Conservation (phyloP, 2,329 filamentous ascomycete genomes). For the Aureobasidium musti region DNA sequence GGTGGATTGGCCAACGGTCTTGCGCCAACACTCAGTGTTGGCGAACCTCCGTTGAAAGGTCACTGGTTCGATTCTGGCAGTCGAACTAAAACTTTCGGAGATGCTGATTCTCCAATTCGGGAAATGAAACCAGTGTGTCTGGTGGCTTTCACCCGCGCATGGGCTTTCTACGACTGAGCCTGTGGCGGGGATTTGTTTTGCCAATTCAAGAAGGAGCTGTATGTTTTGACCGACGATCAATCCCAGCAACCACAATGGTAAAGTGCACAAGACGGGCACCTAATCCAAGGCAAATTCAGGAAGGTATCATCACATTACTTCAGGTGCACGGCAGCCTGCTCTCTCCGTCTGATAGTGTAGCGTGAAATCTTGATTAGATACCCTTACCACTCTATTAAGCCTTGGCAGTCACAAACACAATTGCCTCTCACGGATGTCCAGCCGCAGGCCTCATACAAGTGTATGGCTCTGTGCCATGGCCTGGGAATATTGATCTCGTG, state of each 20-base stretch:
- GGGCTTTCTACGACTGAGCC: not conserved
- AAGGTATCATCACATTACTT: too few species aligned
- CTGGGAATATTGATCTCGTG: not conserved
- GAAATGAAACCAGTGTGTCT: not conserved
- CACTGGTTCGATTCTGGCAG: not conserved
- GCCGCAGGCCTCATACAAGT: not conserved
- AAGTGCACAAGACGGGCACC: too few species aligned
- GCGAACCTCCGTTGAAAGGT: not conserved
- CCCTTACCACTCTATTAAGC: too few species aligned
- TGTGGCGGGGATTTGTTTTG: constrained; percentile 1
- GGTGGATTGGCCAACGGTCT: not conserved
- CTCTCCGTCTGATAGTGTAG: too few species aligned
- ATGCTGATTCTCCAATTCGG: not conserved
- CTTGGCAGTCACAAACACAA: too few species aligned
- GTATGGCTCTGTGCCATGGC: not conserved
- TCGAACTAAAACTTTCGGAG: not conserved
- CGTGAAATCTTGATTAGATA: too few species aligned
- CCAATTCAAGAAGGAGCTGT: too few species aligned
- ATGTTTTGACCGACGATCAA: too few species aligned
- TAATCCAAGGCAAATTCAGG: too few species aligned
- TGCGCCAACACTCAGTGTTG: not conserved
- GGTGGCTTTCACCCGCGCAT: not conserved
- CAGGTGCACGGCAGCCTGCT: too few species aligned
- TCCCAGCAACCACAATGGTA: too few species aligned
- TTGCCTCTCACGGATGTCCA: not conserved